Base-by-base conservation (phyloP, 768 basidiomycete species). In the Pleurotus salmoneostramineus region DNA sequence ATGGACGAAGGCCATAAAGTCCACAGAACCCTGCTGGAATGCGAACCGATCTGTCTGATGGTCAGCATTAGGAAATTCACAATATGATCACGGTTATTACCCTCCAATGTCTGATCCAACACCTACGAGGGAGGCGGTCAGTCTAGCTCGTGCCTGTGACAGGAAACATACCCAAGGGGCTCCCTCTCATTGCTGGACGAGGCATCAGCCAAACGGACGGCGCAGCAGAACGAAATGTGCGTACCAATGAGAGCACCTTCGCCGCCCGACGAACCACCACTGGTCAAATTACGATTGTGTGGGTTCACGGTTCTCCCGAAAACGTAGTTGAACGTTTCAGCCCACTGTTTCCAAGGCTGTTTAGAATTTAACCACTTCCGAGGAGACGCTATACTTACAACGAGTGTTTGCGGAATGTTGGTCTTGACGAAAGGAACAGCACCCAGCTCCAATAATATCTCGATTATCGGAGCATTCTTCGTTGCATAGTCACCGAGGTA, bases 231-330 rank as follows among this genome's bases (percentile, higher is more conserved):
- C 17, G 2, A 8, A 31, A 15, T 31, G 5, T 2, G 31, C 67
- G 77, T 62, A 65, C 84, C 85, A 45, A 93, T 63, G 6, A 95
- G 77, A 0, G 92, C 89, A 40, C 88, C 89, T 73, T 95, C 93
- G 34, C 93, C 93, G 5, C 93, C 93, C 2, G 88, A 90, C 0
- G 91, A 93, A 1, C 93, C 93, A 10, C 93, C 92, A 4, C 76
- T 72, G 4, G 88, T 91, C 47, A 91, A 74, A 14, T 77, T 77
- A 7, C 86, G 81, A 66, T 93, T 92, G 66, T 78, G 74, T 0
- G 93, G 93, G 64, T 94, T 93, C 12, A 73, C 65, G 0, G 93
- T 94, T 56, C 89, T 77, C 1, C 92, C 93, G 63, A 89, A 95
- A 33, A 93, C 74, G 59, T 84, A 71, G 65, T 95, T 95, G 74